These are phyloP conservation scores for Metschnikowia hibisci DNA, from an alignment of 805 yeast genomes.

Conservation along the genomic window DNA sequence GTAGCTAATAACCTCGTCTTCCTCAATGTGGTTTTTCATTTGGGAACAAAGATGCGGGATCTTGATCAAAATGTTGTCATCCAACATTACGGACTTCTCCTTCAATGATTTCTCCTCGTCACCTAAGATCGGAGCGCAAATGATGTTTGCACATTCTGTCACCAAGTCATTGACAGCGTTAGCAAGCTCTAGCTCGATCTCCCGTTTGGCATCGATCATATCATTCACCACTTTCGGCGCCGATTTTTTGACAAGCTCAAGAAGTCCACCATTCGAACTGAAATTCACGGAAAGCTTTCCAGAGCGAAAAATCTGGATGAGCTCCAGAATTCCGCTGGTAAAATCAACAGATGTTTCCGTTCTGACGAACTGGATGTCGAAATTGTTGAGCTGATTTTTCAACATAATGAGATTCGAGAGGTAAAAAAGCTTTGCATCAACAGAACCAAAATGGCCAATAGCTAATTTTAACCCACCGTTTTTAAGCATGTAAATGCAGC, in stretches of 20 bases:
- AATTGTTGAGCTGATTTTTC: conserved; percentile 62
- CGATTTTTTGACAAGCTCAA: conserved; percentile 57
- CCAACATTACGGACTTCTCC: conserved; percentile 39
- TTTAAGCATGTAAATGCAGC: conserved; percentile 62
- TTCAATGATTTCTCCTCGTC: conserved; percentile 17
- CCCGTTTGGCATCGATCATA: conserved; percentile 72
- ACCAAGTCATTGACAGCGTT: conserved; percentile 68
- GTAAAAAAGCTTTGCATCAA: conserved; percentile 62
- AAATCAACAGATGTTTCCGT: conserved; percentile 78
- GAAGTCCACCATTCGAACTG: conserved; percentile 31
- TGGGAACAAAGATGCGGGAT: conserved; percentile 55
- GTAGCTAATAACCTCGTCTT: conserved; percentile 39
- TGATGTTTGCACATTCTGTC: conserved; percentile 40
- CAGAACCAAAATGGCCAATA: conserved; percentile 42
- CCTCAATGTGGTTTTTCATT: conserved; percentile 53
- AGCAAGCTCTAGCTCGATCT: conserved; percentile 69
- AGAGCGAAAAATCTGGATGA: conserved; percentile 35
- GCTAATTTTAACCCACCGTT: conserved; percentile 47
- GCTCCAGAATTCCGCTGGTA: conserved; percentile 57
- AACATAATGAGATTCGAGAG: conserved; percentile 69
- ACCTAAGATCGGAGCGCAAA: conserved; percentile 42
- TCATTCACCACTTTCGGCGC: conserved; percentile 78
- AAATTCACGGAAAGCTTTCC: conserved; percentile 45
- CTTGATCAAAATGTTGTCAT: conserved; percentile 46
- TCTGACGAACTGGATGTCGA: conserved; percentile 74